Conservation (phyloP, 169 alveolate species). For the Pseudocohnilembus persalinus region DNA sequence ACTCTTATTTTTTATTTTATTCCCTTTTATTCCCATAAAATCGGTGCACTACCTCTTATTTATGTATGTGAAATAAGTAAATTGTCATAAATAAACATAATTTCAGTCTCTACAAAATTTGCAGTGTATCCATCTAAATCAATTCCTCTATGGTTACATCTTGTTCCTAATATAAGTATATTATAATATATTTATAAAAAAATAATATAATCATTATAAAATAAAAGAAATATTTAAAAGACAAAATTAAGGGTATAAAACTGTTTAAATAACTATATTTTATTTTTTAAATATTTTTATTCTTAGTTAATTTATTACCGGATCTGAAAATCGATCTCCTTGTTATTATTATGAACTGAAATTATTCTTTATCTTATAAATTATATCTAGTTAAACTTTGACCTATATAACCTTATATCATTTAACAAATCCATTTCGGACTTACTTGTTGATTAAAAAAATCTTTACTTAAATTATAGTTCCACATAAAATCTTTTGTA, state of each 20-base stretch:
- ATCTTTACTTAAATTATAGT: not conserved
- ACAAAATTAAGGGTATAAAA: no score
- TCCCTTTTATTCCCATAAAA: conserved; percentile 30
- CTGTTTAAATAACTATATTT: no score
- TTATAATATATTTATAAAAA: no score
- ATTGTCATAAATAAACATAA: conserved; percentile 3
- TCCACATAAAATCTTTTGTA: not conserved
- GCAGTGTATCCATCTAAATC: conserved; percentile 29
- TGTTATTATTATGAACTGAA: not conserved
- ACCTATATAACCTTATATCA: not conserved
- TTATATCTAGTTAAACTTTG: no score
- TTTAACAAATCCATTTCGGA: not conserved
- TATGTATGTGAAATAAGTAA: conserved; percentile 3
- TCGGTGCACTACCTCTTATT: conserved; percentile 20
- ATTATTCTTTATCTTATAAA: no score
- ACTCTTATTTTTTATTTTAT: conserved; percentile 13
- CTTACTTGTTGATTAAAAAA: not conserved
- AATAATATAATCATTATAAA: no score
- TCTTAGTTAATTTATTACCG: no score
- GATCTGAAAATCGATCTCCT: not conserved
- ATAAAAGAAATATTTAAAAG: no score
- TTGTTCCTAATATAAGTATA: no score
- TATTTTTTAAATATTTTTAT: no score
- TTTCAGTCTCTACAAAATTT: conserved; percentile 22
- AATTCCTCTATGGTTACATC: conserved; percentile 28